These are phyloP conservation scores for Camelina laxa DNA, from an alignment of 345 rosid genomes.

Conservation along the genomic window DNA sequence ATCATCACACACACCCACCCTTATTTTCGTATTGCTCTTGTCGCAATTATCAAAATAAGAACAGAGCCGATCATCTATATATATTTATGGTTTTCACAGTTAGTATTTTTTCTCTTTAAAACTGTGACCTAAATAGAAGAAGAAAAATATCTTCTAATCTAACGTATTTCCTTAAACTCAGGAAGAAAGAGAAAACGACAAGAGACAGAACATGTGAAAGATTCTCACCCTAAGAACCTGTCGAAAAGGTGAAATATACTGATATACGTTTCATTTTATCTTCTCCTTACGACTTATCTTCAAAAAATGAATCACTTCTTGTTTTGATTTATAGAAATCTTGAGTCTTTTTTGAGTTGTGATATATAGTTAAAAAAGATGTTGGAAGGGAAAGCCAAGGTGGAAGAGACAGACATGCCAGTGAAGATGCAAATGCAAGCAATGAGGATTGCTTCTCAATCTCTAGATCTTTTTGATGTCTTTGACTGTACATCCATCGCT, in stretches of 20 bases:
- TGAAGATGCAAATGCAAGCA: slow-evolving; percentile 86
- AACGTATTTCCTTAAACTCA: background rate
- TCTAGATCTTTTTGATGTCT: slow-evolving; percentile 67
- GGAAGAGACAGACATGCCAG: slow-evolving; percentile 91
- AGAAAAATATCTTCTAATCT: background rate
- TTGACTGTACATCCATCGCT: slow-evolving; percentile 61
- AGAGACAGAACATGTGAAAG: background rate
- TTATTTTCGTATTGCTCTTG: slow-evolving; percentile 21
- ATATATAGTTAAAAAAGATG: slow-evolving; percentile 38
- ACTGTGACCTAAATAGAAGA: background rate
- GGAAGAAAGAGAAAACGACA: slow-evolving; percentile 1
- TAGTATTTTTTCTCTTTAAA: background rate
- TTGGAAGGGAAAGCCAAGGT: slow-evolving; percentile 75
- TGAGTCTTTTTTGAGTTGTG: background rate
- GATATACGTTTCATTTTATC: background rate
- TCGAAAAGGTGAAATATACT: background rate
- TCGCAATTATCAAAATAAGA: slow-evolving; percentile 17
- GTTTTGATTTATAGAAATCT: background rate
- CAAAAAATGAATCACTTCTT: background rate
- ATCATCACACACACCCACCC: slow-evolving; percentile 10
- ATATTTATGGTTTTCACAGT: background rate
- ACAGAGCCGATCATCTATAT: slow-evolving; percentile 1
- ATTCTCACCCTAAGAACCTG: slow-evolving; percentile 7
- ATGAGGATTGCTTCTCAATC: slow-evolving; percentile 82
- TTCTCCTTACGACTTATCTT: slow-evolving; percentile 3